phyloP scores from a whole-genome alignment of 495 filamentous ascomycete species.

The Neurospora discreta region DNA sequence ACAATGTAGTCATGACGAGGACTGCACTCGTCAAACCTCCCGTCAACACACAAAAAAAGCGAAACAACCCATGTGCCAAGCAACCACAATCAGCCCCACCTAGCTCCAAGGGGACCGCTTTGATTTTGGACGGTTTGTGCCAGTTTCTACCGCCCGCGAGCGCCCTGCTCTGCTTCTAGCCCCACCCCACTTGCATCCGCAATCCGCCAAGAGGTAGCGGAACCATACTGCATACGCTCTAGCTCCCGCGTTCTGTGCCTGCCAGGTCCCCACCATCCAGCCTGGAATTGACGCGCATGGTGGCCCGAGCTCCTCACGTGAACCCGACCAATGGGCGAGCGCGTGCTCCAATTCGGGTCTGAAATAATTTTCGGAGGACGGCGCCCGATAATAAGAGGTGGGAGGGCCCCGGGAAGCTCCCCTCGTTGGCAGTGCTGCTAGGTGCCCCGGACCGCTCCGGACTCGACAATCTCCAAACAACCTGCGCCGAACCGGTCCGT shows the following conservation, averaged over 20 bases:
- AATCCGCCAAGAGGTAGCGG: not conserved
- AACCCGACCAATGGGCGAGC: slow-evolving; percentile 2
- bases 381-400: slow-evolving; percentile 1
- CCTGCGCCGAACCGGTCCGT: not conserved
- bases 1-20: not conserved
- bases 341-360: slow-evolving; percentile 1
- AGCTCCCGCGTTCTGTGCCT: not conserved
- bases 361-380: slow-evolving; percentile 15
- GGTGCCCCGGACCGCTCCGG: not conserved
- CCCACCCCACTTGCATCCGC: not conserved
- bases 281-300: not conserved
- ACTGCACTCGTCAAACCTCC: not conserved
- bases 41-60: not conserved
- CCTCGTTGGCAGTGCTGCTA: not conserved
- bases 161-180: not conserved
- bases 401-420: not conserved
- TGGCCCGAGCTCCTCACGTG: slow-evolving; percentile 13
- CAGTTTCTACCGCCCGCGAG: slow-evolving; percentile 10
- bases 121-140: not conserved
- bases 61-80: not conserved
- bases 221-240: not conserved
- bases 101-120: not conserved
- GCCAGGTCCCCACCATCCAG: not conserved
- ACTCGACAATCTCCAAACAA: not conserved
- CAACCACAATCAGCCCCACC: not conserved